Evolutionary conservation across 2,329 filamentous ascomycete species (phyloP).

Genomic region (Teratosphaeria viscida): DNA sequence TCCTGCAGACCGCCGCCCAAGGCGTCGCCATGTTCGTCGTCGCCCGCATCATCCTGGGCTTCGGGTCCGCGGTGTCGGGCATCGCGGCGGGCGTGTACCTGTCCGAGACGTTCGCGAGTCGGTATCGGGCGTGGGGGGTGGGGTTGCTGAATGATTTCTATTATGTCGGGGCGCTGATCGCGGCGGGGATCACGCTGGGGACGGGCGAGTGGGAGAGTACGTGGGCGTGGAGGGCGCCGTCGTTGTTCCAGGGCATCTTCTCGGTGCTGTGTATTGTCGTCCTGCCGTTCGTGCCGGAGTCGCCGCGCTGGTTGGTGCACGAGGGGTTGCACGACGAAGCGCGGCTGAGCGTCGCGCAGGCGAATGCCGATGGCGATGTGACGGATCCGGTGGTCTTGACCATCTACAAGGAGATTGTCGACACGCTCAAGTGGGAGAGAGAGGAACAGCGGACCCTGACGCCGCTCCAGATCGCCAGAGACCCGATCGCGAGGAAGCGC

Average conservation of each 20-base stretch:
- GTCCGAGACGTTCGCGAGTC: constrained; percentile 38
- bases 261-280: constrained; percentile 32
- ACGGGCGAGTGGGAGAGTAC: constrained; percentile 34
- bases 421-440: constrained; percentile 38
- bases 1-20: constrained; percentile 40
- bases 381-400: constrained; percentile 30
- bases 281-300: constrained; percentile 38
- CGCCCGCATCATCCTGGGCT: constrained; percentile 37
- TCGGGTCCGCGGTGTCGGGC: constrained; percentile 34
- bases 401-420: constrained; percentile 38
- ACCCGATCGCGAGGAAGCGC: constrained; percentile 27
- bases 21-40: constrained; percentile 43
- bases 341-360: constrained; percentile 31
- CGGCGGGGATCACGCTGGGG: constrained; percentile 38
- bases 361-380: constrained; percentile 35
- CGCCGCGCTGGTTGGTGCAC: constrained; percentile 38
- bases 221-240: constrained; percentile 39
- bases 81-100: constrained; percentile 40
- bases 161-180: constrained; percentile 33
- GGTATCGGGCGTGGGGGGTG: constrained; percentile 37
- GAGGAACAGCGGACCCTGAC: constrained; percentile 28
- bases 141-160: constrained; percentile 33
- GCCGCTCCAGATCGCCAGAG: constrained; percentile 28
- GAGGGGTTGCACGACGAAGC: constrained; percentile 34
- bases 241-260: constrained; percentile 34